Conservation (phyloP, 176 grass and related monocot genomes). For the Echinochloa phyllopogon region DNA sequence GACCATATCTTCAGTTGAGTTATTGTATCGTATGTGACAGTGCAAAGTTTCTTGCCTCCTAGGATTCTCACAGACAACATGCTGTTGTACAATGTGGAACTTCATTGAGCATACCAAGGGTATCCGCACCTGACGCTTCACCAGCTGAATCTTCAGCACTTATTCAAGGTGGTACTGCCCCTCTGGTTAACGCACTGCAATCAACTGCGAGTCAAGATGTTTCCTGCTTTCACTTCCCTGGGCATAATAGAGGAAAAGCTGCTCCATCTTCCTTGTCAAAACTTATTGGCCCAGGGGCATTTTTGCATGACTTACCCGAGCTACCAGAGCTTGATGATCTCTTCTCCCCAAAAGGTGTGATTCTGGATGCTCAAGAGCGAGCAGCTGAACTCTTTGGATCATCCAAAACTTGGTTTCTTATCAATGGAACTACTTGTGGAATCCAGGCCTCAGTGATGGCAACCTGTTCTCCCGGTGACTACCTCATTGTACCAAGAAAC, state of each 20-base stretch:
- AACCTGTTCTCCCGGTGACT: conserved; percentile 67
- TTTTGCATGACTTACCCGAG: conserved; percentile 77
- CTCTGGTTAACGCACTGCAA: conserved; percentile 70
- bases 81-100: conserved; percentile 22
- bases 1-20: background rate
- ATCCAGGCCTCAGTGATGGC: conserved; percentile 91
- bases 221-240: conserved; percentile 90
- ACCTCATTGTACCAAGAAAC: conserved; percentile 74
- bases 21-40: background rate
- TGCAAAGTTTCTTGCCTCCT: conserved; percentile 23
- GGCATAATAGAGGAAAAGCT: conserved; percentile 80
- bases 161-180: conserved; percentile 35
- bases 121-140: conserved; percentile 18
- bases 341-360: conserved; percentile 78
- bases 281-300: conserved; percentile 49
- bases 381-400: conserved; percentile 80
- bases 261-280: conserved; percentile 51
- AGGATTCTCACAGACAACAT: conserved; percentile 30
- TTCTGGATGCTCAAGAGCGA: conserved; percentile 65
- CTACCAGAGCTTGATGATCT: conserved; percentile 83
- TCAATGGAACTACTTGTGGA: conserved; percentile 84
- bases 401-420: conserved; percentile 79
- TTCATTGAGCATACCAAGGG: background rate
- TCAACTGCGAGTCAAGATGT: conserved; percentile 66
- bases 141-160: conserved; percentile 23